Base-by-base conservation (phyloP, 2,329 filamentous ascomycete species). In the Diplodia intermedia region DNA sequence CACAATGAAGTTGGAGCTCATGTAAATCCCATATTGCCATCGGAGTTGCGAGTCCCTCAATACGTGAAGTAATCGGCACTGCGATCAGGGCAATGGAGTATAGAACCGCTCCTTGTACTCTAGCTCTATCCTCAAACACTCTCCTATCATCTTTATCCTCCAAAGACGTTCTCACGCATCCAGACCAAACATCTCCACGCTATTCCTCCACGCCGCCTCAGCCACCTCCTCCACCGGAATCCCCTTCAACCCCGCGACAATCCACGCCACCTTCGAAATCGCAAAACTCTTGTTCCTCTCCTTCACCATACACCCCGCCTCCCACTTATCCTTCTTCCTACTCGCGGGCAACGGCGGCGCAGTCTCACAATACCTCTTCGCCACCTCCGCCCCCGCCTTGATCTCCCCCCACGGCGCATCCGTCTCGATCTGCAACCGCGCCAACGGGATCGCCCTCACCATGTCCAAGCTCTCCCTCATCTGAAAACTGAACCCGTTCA, bases 241-340 rank as follows among this genome's bases (percentile, higher is more conserved):
- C 0, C 79, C 82, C 69, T 83, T 84, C 61, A 86, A 66, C 8
- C 84, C 83, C 2, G 84, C 84, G 4, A 85, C 82, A 0, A 85
- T 74, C 60, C 79, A 75, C 0, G 82, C 84, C 40, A 86, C 83
- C 55, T 79, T 75, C 50, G 81, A 80, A 14, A 86, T 83, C 0
- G 74, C 75, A 69, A 83, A 85, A 57, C 83, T 85, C 71, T 86
- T 84, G 69, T 86, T 85, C 50, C 83, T 74, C 68, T 82, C 81
- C 70, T 86, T 86, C 1, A 86, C 78, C 82, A 85, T 84, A 38
- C 75, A 75, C 0, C 78, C 79, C 8, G 70, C 43, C 57, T 82
- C 77, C 70, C 83, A 86, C 71, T 83, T 85, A 54, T 85, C 82
- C 69, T 78, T 82, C 75, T 86, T 86, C 76, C 83, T 83, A 9